Conservation (phyloP, 2,329 filamentous ascomycete genomes). For the Exophiala spinifera region DNA sequence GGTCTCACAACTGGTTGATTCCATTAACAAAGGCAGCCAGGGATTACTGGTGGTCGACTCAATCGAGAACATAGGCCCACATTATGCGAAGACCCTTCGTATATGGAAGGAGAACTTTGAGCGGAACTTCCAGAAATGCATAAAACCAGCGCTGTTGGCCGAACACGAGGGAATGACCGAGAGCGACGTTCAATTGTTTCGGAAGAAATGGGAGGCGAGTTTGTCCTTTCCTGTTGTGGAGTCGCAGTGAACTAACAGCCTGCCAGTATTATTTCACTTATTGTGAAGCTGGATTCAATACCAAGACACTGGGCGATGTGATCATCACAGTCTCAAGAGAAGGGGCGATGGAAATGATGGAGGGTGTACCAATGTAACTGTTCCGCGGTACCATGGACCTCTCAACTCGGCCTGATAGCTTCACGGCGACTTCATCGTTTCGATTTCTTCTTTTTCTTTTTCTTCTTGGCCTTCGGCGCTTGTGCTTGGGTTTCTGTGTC, state of each 20-base stretch:
- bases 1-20: slow-evolving; percentile 54
- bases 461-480: slow-evolving; percentile 43
- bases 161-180: slow-evolving; percentile 60
- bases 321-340: slow-evolving; percentile 65
- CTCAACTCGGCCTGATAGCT: not conserved
- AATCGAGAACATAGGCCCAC: slow-evolving; percentile 45
- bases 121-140: slow-evolving; percentile 58
- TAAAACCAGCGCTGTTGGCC: slow-evolving; percentile 57
- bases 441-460: slow-evolving; percentile 42
- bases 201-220: slow-evolving; percentile 66
- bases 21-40: slow-evolving; percentile 59
- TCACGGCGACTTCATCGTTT: slow-evolving; percentile 34
- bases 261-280: slow-evolving; percentile 71
- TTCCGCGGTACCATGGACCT: not conserved
- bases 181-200: slow-evolving; percentile 64
- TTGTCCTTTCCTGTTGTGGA: not conserved
- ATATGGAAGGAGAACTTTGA: slow-evolving; percentile 60
- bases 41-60: slow-evolving; percentile 64
- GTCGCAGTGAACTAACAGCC: not conserved
- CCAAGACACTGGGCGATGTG: slow-evolving; percentile 68
- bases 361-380: slow-evolving; percentile 60
- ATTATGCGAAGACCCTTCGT: not conserved
- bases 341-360: slow-evolving; percentile 57
- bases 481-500: slow-evolving; percentile 4
- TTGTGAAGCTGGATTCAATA: slow-evolving; percentile 69